phyloP scores from a whole-genome alignment of 2,329 filamentous ascomycete genomes.

The Alternaria sp. region DNA sequence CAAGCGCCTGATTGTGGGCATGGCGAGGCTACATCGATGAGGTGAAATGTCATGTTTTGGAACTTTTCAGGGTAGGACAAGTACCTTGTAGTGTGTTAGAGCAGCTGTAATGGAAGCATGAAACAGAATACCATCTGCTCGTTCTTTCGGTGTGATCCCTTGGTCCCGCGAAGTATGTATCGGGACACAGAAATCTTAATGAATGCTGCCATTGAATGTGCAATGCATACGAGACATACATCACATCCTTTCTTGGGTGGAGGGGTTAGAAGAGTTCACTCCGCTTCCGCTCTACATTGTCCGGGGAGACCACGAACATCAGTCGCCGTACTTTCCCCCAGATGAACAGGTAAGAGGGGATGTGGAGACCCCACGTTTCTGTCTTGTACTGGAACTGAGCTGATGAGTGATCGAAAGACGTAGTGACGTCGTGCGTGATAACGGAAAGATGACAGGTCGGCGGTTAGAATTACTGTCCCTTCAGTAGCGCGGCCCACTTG shows the following conservation, averaged over 20 bases:
- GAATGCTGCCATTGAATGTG: not conserved
- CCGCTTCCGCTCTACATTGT: not conserved
- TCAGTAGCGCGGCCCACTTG: not conserved
- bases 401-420: not conserved
- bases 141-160: not conserved
- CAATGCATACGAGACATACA: not conserved
- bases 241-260: not conserved
- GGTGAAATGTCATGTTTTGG: not conserved
- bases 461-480: constrained; percentile 5
- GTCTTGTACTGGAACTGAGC: not conserved
- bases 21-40: not conserved
- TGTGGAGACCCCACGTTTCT: not conserved
- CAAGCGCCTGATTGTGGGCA: not conserved
- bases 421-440: not conserved
- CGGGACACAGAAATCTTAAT: not conserved
- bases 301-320: not conserved
- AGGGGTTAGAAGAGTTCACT: not conserved
- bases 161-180: not conserved
- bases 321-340: not conserved
- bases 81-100: not conserved
- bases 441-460: not conserved
- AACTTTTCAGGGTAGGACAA: not conserved
- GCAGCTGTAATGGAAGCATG: not conserved
- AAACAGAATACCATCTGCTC: not conserved
- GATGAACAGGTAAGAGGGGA: not conserved